Percentiles rank a stretch among this genome's conserved stretches.
These are phyloP conservation scores for Naganishia sp. DNA, from an alignment of 1,284 basidiomycete species.

Conservation along the genomic window DNA sequence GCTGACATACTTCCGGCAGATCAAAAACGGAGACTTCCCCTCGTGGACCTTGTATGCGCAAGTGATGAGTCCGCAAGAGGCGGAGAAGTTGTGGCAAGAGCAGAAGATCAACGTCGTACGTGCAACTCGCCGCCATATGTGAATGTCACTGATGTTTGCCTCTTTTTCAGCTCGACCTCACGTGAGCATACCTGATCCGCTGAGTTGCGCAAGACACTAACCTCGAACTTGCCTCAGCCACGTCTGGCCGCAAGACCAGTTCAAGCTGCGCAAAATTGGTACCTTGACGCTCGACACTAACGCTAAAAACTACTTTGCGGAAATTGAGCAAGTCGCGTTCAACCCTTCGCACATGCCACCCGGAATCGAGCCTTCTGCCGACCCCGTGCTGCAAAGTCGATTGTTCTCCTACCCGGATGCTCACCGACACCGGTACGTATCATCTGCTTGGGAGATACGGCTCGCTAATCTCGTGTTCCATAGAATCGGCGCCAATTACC, in stretches of 20 bases:
- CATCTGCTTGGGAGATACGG: no score
- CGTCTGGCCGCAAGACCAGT: conserved; percentile 79
- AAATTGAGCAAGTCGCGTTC: conserved; percentile 71
- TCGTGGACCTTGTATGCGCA: conserved; percentile 65
- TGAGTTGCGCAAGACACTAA: neutral
- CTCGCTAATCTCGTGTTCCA: neutral
- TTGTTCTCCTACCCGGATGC: conserved; percentile 96
- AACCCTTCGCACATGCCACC: conserved; percentile 77
- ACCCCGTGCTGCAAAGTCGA: conserved; percentile 88
- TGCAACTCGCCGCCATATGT: neutral
- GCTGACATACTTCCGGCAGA: conserved; percentile 48
- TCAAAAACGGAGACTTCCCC: conserved; percentile 74
- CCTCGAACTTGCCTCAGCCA: conserved; percentile 89
- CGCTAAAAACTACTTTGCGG: conserved; percentile 62
- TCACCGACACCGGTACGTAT: conserved; percentile 66
- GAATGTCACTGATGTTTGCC: neutral
- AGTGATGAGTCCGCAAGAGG: conserved; percentile 86
- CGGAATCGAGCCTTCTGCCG: conserved; percentile 82
- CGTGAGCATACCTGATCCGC: neutral
- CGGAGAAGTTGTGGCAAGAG: conserved; percentile 72
- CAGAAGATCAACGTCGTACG: conserved; percentile 47
- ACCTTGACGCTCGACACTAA: conserved; percentile 86
- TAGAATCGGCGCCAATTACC: conserved; percentile 66
- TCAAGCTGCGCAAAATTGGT: conserved; percentile 81
- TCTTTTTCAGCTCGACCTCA: conserved; percentile 7